Evolutionary conservation across 2,329 filamentous ascomycete species (phyloP), one percentile per base, ranked within the genome.

Genomic region (Diaporthe capsici): DNA sequence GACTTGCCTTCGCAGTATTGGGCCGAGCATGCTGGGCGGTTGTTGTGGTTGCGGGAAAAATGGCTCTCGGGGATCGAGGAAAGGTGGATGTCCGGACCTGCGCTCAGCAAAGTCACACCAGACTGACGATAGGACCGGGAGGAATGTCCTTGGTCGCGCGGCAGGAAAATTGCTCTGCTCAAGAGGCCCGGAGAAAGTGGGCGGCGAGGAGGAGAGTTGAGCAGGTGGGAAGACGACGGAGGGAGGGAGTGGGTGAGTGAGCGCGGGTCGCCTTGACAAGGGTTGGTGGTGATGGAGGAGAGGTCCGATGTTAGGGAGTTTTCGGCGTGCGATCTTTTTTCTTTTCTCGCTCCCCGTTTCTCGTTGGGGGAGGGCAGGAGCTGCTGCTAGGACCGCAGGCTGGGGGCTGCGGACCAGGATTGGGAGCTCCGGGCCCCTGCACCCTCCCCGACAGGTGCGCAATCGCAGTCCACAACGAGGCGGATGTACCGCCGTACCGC

Each of bases 1-100:
- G 83, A 86, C 87, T 83, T 90, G 90, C 89, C 91, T 90, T 87
- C 91, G 88, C 81, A 92, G 86, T 80, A 90, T 89, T 80, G 90
- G 90, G 84, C 89, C 88, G 85, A 92, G 89, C 91, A 93, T 93
- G 78, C 80, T 87, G 83, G 79, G 77, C 72, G 55, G 72, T 20
- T 55, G 53, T 55, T 55, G 25, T 55, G 73, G 63, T 44, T 58
- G 76, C 63, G 55, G 77, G n/a, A 67, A 76, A 79, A 80, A 80
- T 79, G 74, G 76, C 79, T 78, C 71, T 78, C 77, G 76, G 77
- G 78, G 78, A 75, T 71, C 63, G 68, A 73, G 80, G 78, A 74
- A 76, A 13, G 60, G 28, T 57, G 72, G 57, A 49, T 63, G 70
- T 65, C 73, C 61, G 73, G 60, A 60, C 57, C 37, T 72, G 71